phyloP scores from a whole-genome alignment of 2,329 filamentous ascomycete species.

The Trichoderma sp. region DNA sequence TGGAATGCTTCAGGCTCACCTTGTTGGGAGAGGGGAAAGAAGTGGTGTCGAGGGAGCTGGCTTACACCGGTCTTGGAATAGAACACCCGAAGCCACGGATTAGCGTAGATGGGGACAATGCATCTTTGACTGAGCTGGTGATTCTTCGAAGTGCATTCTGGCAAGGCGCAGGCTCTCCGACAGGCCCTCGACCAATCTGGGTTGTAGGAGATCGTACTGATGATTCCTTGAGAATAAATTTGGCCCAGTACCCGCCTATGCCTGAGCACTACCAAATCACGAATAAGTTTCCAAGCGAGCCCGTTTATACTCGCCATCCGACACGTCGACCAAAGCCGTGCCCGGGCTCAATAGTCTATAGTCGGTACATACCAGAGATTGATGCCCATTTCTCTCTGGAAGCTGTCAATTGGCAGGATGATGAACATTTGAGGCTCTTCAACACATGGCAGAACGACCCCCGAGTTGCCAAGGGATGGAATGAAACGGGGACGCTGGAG shows the following conservation, averaged over 20 bases:
- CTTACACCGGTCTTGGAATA: conserved; percentile 40
- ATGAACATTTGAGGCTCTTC: conserved; percentile 66
- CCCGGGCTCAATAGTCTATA: conserved; percentile 69
- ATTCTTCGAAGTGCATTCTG: conserved; percentile 59
- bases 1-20: conserved; percentile 30
- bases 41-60: conserved; percentile 36
- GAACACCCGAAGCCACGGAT: conserved; percentile 42
- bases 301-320: conserved; percentile 58
- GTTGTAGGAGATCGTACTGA: conserved; percentile 39
- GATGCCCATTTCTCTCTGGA: conserved; percentile 73
- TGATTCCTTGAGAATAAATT: conserved; percentile 36
- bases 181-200: conserved; percentile 64
- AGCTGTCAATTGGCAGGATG: conserved; percentile 63
- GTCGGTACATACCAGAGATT: conserved; percentile 72
- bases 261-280: conserved; percentile 39
- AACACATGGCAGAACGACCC: conserved; percentile 80
- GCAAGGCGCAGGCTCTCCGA: conserved; percentile 66
- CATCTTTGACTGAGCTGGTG: conserved; percentile 31
- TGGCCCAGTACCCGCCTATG: conserved; percentile 1
- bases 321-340: conserved; percentile 67
- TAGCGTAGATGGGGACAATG: conserved; percentile 13
- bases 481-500: conserved; percentile 71
- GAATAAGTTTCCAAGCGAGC: conserved; percentile 31
- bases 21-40: conserved; percentile 27
- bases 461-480: conserved; percentile 74